Base-by-base conservation (phyloP, 495 filamentous ascomycete species). In the Massariosphaeria phaeospora region DNA sequence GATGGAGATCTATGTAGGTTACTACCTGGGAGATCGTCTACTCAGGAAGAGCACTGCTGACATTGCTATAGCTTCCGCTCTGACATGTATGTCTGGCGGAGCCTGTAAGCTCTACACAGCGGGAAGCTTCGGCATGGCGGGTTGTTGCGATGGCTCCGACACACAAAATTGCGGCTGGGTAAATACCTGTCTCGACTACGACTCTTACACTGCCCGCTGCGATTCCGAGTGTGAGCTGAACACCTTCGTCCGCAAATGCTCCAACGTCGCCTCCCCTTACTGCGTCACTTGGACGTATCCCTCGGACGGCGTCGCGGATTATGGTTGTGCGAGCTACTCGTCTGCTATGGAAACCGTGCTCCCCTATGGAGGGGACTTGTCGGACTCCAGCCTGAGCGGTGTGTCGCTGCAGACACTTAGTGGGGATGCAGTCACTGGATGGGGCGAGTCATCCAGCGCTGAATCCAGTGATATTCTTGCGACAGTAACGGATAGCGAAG, bases 271-370 rank as follows among this genome's bases (percentile, higher is more conserved):
- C 26, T 3, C 46, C 1, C 61, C 56, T 1, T 64, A 56, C 47
- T 64, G 61, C 48, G 47, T 56, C n/a, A 56, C 61, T 24, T 64
- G 61, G 61, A 56, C 56, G 4, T 64, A 64, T 35, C 40, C 52
- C 8, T 40, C 24, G 9, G 55, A 56, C 25, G 42, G 45, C 2
- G 49, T 64, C 26, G 20, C 23, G 17, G 61, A 64, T 30, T 64
- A 52, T 26, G 61, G 55, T 33, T 64, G 61, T 41, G 48, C 35
- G 10, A 12, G 15, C 9, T 36, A 50, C 26, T 26, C 25, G n/a
- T 18, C 26, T 6, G 27, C 33, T 17, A 30, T 24, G 8, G 46
- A 58, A 20, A 63, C 60, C 1, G 33, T 63, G 25, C 47, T 31
- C 11, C 43, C 48, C n/a, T 42, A 42, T 17, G 42, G 36, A 12